Base-by-base conservation (phyloP, 768 basidiomycete genomes). In the Clavulina sp. region DNA sequence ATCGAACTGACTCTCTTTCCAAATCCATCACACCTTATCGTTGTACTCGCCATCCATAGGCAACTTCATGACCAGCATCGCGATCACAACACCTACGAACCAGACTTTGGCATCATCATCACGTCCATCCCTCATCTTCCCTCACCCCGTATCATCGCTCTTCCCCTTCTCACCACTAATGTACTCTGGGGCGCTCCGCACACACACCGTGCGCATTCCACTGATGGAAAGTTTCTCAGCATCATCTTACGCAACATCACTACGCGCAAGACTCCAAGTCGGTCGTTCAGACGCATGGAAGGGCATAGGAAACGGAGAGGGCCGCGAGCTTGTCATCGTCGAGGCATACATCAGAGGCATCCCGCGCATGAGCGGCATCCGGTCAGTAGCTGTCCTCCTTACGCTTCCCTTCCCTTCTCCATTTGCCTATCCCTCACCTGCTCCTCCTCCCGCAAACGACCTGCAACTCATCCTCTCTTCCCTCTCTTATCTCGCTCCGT, bases 51-150 rank as follows among this genome's bases (percentile, higher is more conserved):
- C 13, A 18, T 5, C n/a, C 5, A 29, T 48, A 58, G 58, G 86
- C 38, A 89, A 89, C 62, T 89, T 88, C 64, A 89, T 89, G 86
- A 68, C 76, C 3, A 73, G 69, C 41, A 61, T 88, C 32, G 76
- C 72, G 1, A 64, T 89, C 26, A 68, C 66, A 2, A 77, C 78
- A 0, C 57, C 69, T 28, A 69, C 71, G 18, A 86, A 86, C 62
- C 74, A 71, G 58, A 81, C 83, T 4, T 65, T 89, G 24, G 64
- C 67, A 3, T 65, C 70, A 16, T 68, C 75, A 51, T 78, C 83
- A 54, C 36, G 16, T 44, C 38, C 53, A 34, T 52, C 87, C 84
- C 71, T 80, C 16, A 74, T 85, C 32, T 72, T 72, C 7, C 60
- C 78, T 5, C 73, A 73, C 26, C 68, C 69, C 5, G 63, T 51